Evolutionary conservation across 371 early-diverging fungal species (phyloP).

Genomic region (Haplosporangium sp.): DNA sequence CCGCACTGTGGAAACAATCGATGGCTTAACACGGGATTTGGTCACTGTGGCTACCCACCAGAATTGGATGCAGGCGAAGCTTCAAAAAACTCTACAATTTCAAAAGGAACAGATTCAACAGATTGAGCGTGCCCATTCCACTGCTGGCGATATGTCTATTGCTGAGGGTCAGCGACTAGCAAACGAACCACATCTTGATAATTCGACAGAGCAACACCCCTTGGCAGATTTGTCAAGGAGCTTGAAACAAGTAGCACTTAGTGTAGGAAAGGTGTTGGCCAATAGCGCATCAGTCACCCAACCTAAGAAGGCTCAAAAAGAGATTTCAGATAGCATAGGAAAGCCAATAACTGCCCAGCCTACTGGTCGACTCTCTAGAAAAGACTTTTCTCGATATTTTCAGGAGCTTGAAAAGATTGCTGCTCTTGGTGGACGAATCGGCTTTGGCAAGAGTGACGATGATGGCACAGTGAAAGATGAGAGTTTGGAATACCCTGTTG

Average conservation of each 20-base stretch:
- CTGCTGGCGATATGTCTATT: not conserved
- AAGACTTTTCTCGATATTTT: slow-evolving; percentile 43
- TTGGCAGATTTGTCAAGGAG: slow-evolving; percentile 41
- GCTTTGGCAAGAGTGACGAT: slow-evolving; percentile 16
- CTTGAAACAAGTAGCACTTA: slow-evolving; percentile 49
- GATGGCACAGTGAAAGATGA: slow-evolving; percentile 2
- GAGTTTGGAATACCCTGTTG: not conserved
- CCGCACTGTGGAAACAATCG: slow-evolving; percentile 51
- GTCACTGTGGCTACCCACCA: slow-evolving; percentile 53
- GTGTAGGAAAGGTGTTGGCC: slow-evolving; percentile 47
- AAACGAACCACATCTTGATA: not conserved
- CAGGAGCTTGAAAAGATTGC: slow-evolving; percentile 52
- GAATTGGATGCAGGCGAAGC: slow-evolving; percentile 49
- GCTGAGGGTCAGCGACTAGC: not conserved
- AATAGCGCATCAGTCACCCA: slow-evolving; percentile 8
- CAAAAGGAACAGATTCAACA: slow-evolving; percentile 47
- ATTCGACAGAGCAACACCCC: slow-evolving; percentile 16
- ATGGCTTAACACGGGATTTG: slow-evolving; percentile 42
- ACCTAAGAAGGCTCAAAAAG: not conserved
- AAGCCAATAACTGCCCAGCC: not conserved
- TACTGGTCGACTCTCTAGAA: slow-evolving; percentile 11
- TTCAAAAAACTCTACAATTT: slow-evolving; percentile 44
- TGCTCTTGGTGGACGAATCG: slow-evolving; percentile 37
- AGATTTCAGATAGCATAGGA: not conserved
- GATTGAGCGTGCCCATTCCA: slow-evolving; percentile 32